These are phyloP conservation scores for Metschnikowia henanensis DNA, from an alignment of 805 yeast genomes.

Conservation along the genomic window DNA sequence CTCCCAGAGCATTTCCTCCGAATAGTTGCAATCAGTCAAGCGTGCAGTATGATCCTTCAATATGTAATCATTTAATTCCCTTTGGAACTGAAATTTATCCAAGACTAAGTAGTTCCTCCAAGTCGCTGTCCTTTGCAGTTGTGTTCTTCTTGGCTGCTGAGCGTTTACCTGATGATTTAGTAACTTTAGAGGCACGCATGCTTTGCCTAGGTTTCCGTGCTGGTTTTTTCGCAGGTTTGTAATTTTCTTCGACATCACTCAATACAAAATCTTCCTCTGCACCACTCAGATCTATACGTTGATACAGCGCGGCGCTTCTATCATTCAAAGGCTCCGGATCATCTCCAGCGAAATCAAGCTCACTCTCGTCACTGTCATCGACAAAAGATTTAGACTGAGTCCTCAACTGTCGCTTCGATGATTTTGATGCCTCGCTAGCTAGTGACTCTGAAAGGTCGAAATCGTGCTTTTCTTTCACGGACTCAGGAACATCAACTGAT, in stretches of 20 bases:
- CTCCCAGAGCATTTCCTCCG: no score
- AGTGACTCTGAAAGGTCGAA: background rate
- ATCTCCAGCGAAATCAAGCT: background rate
- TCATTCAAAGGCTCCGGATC: background rate
- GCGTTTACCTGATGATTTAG: background rate
- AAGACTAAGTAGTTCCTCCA: conserved; percentile 17
- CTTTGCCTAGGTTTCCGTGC: conserved; percentile 1
- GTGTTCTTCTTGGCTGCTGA: background rate
- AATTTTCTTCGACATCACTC: conserved; percentile 3
- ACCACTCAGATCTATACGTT: conserved; percentile 5
- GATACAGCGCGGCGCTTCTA: background rate
- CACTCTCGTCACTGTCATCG: background rate
- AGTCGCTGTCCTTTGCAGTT: conserved; percentile 6
- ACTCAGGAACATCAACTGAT: no score
- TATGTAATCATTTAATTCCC: background rate
- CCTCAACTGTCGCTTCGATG: background rate
- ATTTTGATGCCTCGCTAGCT: background rate
- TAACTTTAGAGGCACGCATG: background rate
- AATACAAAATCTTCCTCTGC: conserved; percentile 8
- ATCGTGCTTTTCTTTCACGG: background rate
- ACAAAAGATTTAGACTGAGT: background rate
- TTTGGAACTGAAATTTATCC: conserved; percentile 3
- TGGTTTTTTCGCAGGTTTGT: background rate
- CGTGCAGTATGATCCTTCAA: no score
- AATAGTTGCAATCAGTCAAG: no score